Evolutionary conservation across 2,329 filamentous ascomycete species (phyloP), one percentile per base, ranked within the genome.

Genomic region (Ramichloridium luteum): DNA sequence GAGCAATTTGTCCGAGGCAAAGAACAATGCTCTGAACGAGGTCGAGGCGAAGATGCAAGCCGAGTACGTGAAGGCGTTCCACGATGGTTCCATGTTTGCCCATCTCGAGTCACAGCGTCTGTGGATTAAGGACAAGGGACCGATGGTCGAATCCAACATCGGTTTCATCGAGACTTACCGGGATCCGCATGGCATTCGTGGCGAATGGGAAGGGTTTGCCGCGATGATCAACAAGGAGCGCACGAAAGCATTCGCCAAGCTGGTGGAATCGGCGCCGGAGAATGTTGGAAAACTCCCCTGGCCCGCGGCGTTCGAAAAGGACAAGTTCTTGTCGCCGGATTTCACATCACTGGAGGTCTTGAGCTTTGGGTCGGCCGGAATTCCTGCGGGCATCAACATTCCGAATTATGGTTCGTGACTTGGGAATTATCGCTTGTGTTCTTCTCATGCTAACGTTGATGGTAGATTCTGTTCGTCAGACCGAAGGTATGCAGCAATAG

Each of bases 311-410:
- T 98, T 96, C 44, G 90, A 98, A 55, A 96, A 96, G 59, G 86
- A 94, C 63, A 85, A 80, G 50, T 98, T 98, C 58, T 61, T 93
- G 20, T 88, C 83, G 31, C 90, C 90, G 0, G 90, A 98, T 55
- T 98, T 98, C 53, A 96, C 90, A 0, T 90, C 81, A 6, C 68
- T 96, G 2, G 90, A 98, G 56, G 85, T 94, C 3, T 60, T 94
- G 38, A 84, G 80, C 1, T 94, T 94, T 46, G 70, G 72, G 13
- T 69, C 70, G 6, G 70, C 66, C 32, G 72, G 71, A 5, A 73
- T 77, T 28, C 72, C 72, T 13, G 71, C 70, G 10, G 71, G 20
- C n/a, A 23, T 39, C 36, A 41, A 37, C 27, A 36, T 40, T 16
- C 28, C 20, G 25, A 31, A 43, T 38, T 31, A 39, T 32, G 3